These are phyloP conservation scores for Debaryomyces prosopidis DNA, from an alignment of 805 yeast genomes.

Conservation along the genomic window DNA sequence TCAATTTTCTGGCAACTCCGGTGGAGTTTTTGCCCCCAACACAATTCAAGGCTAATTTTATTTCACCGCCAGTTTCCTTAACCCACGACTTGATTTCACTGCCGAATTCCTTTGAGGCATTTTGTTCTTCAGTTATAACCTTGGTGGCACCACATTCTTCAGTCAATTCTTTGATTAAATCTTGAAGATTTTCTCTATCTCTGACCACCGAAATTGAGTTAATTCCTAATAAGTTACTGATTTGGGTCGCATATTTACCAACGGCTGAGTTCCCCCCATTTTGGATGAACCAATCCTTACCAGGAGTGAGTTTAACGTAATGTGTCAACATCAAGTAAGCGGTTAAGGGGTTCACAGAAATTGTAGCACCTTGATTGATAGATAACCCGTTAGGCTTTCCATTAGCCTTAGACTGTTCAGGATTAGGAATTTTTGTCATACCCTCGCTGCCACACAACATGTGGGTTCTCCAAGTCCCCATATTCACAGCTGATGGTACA, in stretches of 20 bases:
- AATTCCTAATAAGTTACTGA: conserved; percentile 74
- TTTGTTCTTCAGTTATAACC: conserved; percentile 88
- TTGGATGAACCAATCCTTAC: conserved; percentile 87
- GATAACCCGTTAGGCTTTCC: conserved; percentile 34
- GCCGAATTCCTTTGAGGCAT: conserved; percentile 65
- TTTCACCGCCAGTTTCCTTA: conserved; percentile 46
- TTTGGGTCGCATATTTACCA: conserved; percentile 87
- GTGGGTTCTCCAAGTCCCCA: conserved; percentile 88
- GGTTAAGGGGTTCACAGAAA: conserved; percentile 88
- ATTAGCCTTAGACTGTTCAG: conserved; percentile 43
- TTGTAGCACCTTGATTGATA: conserved; percentile 75
- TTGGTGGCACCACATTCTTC: conserved; percentile 73
- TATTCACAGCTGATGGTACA: conserved; percentile 71
- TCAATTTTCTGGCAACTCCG: conserved; percentile 79
- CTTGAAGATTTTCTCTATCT: conserved; percentile 77
- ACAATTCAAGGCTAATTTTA: conserved; percentile 84
- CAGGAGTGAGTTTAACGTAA: conserved; percentile 58
- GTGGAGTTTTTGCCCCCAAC: conserved; percentile 90
- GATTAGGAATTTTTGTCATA: conserved; percentile 59
- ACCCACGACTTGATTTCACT: conserved; percentile 57
- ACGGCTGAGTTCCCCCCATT: conserved; percentile 97
- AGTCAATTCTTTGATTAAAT: conserved; percentile 50
- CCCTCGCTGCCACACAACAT: conserved; percentile 54
- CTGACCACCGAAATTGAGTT: conserved; percentile 88
- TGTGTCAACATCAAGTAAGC: conserved; percentile 86